Conservation (phyloP, 2,329 filamentous ascomycete species). For the Neoascochyta sp. region DNA sequence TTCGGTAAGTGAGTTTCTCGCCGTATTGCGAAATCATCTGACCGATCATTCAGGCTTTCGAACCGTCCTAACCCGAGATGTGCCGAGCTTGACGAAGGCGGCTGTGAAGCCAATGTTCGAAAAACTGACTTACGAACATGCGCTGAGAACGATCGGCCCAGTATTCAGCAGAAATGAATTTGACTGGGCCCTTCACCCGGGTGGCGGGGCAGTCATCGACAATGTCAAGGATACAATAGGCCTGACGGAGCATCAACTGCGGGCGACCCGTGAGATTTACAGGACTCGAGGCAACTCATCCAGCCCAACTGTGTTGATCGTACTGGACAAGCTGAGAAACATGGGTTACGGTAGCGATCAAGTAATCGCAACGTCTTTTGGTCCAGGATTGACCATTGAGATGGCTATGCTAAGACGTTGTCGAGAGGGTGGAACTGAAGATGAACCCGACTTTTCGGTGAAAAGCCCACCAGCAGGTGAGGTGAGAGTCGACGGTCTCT, state of each 20-base stretch:
- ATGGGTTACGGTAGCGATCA: constrained; percentile 50
- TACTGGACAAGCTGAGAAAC: constrained; percentile 57
- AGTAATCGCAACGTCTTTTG: constrained; percentile 66
- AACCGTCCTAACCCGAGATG: constrained; percentile 20
- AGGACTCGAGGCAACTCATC: constrained; percentile 67
- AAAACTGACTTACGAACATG: constrained; percentile 25
- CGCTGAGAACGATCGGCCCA: constrained; percentile 29
- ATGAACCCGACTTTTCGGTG: too few species aligned
- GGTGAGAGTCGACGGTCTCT: too few species aligned
- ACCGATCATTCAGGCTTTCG: constrained; percentile 13
- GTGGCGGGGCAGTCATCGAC: constrained; percentile 63
- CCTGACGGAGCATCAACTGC: constrained; percentile 61
- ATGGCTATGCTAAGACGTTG: constrained; percentile 61
- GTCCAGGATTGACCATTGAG: constrained; percentile 65
- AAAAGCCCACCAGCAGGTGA: too few species aligned
- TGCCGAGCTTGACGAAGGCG: constrained; percentile 13
- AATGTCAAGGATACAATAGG: constrained; percentile 58
- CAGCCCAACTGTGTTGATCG: constrained; percentile 63
- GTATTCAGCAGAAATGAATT: too few species aligned
- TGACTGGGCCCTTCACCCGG: constrained; percentile 72
- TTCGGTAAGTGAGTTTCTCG: constrained; percentile 45
- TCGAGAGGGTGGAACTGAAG: constrained; percentile 4
- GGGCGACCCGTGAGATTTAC: constrained; percentile 67
- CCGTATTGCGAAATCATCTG: neutral
- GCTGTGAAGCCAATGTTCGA: constrained; percentile 26